These are phyloP conservation scores for Clavulina sp. DNA, from an alignment of 768 basidiomycete genomes.

Conservation along the genomic window DNA sequence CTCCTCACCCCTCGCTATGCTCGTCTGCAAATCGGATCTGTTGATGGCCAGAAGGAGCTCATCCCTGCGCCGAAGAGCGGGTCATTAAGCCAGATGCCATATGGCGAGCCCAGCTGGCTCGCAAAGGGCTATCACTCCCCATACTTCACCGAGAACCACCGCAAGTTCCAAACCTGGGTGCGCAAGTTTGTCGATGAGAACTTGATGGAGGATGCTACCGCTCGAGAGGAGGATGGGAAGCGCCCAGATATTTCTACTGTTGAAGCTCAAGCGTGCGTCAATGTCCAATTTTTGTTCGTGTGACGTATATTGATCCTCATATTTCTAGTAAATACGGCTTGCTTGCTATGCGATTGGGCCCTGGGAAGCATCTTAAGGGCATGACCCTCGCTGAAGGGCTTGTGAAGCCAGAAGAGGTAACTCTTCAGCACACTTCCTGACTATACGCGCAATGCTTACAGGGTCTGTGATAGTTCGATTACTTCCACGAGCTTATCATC, in stretches of 20 bases:
- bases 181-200: conserved; percentile 46
- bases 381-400: conserved; percentile 56
- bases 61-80: conserved; percentile 41
- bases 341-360: conserved; percentile 79
- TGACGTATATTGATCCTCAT: background rate
- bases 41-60: conserved; percentile 37
- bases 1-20: conserved; percentile 55
- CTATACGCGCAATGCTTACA: background rate
- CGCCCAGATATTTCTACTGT: conserved; percentile 69
- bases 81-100: conserved; percentile 55
- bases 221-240: conserved; percentile 78
- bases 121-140: conserved; percentile 40
- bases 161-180: conserved; percentile 54
- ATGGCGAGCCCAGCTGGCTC: conserved; percentile 77
- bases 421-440: background rate
- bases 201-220: conserved; percentile 50
- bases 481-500: conserved; percentile 84
- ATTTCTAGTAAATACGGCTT: conserved; percentile 41
- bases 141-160: conserved; percentile 65
- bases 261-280: no score
- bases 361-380: conserved; percentile 75
- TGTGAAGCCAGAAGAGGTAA: conserved; percentile 48
- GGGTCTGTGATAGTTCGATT: conserved; percentile 52
- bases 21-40: conserved; percentile 47
- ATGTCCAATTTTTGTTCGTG: background rate